Evolutionary conservation across 345 rosid genomes (phyloP).

Genomic region (Erucastrum elatum): DNA sequence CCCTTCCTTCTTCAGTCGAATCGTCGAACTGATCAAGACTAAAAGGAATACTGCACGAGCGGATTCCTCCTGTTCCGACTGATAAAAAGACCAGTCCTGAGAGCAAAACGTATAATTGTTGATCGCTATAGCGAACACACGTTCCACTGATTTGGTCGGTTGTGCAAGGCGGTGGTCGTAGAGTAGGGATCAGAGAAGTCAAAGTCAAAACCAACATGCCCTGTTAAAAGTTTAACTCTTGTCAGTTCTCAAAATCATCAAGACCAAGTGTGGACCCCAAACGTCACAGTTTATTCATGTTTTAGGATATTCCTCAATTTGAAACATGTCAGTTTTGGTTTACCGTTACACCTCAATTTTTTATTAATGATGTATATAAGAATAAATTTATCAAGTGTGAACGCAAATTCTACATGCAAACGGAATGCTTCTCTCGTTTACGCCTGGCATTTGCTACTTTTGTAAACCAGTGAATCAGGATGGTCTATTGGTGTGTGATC

Average conservation of each 20-base stretch:
- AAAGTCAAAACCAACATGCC: conserved; percentile 71
- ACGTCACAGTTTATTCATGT: not conserved
- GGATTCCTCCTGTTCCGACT: conserved; percentile 71
- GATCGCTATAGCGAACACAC: conserved; percentile 40
- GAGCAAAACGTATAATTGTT: conserved; percentile 51
- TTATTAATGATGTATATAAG: not conserved
- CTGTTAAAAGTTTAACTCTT: conserved; percentile 38
- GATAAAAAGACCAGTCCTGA: conserved; percentile 52
- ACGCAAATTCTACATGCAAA: not conserved
- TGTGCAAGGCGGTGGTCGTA: conserved; percentile 65
- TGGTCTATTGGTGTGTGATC: not conserved
- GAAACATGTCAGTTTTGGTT: not conserved
- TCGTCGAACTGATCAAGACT: conserved; percentile 80
- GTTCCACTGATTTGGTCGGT: conserved; percentile 6
- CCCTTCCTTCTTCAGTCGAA: conserved; percentile 62
- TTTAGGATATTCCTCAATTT: not conserved
- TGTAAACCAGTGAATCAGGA: not conserved
- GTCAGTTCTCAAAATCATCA: not conserved
- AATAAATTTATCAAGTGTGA: not conserved
- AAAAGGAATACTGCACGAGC: conserved; percentile 81
- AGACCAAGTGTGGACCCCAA: not conserved
- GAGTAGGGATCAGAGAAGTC: conserved; percentile 66
- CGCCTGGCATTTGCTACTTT: not conserved
- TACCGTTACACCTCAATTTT: not conserved
- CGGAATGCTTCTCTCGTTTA: not conserved